Conservation (phyloP, 306 rosid species). For the Herpetospermum pedunculosum region DNA sequence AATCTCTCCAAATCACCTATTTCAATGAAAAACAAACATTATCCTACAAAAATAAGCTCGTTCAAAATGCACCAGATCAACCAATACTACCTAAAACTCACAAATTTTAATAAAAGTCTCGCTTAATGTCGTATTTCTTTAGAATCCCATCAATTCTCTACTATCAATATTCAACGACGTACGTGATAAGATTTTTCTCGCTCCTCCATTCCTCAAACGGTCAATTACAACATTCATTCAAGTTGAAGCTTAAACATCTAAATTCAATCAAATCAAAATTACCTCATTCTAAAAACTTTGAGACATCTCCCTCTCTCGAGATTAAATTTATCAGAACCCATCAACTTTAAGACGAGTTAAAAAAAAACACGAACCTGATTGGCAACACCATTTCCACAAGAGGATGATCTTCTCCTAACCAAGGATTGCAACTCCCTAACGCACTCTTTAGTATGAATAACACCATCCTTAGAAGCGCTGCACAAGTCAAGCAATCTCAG, state of each 20-base stretch:
- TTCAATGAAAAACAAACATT: not conserved
- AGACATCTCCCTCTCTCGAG: not conserved
- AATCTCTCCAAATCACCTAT: not conserved
- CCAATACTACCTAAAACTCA: not conserved
- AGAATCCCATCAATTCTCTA: not conserved
- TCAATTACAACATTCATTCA: too few species aligned
- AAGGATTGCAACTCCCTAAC: constrained; percentile 11
- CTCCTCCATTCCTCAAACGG: too few species aligned
- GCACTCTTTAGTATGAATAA: constrained; percentile 16
- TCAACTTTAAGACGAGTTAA: too few species aligned
- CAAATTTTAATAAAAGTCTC: not conserved
- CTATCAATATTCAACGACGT: too few species aligned
- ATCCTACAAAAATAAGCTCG: not conserved
- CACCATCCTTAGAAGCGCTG: constrained; percentile 8
- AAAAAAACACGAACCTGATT: not conserved
- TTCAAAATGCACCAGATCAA: not conserved
- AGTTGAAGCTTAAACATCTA: not conserved
- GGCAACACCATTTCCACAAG: constrained; percentile 1
- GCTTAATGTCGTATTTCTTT: not conserved
- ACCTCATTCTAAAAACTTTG: too few species aligned
- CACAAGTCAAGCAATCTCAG: constrained; percentile 16
- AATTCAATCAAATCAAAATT: too few species aligned
- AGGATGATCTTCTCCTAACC: constrained; percentile 3
- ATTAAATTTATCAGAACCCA: not conserved
- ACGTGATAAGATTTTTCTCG: too few species aligned